A percentile compares a stretch with the other conserved stretches of the same genome.
These are phyloP conservation scores for Annulohypoxylon nitens DNA, from an alignment of 495 filamentous ascomycete species.

Conservation along the genomic window DNA sequence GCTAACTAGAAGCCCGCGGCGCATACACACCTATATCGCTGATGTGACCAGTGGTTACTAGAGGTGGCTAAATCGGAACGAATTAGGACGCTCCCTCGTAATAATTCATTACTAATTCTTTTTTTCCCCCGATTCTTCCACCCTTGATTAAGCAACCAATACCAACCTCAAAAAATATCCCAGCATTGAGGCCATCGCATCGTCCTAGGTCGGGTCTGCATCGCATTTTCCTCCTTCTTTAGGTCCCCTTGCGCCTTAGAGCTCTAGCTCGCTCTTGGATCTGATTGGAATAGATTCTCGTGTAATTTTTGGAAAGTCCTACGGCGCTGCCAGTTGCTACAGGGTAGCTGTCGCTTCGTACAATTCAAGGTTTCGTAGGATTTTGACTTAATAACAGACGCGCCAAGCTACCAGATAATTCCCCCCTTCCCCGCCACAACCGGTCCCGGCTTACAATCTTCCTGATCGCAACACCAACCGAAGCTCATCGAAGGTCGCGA, in stretches of 20 bases:
- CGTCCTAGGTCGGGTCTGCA: slow-evolving; percentile 6
- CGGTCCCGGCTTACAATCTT: slow-evolving; percentile 46
- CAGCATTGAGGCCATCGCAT: neutral
- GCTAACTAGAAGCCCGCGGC: neutral
- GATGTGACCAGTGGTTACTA: slow-evolving; percentile 1
- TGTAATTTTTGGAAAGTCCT: slow-evolving; percentile 17
- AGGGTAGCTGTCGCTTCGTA: slow-evolving; percentile 4
- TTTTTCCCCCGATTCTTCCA: slow-evolving; percentile 7
- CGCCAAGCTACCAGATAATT: slow-evolving; percentile 42
- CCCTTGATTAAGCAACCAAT: slow-evolving; percentile 1
- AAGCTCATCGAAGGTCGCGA: slow-evolving; percentile 32
- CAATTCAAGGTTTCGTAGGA: slow-evolving; percentile 15
- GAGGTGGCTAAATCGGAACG: slow-evolving; percentile 34
- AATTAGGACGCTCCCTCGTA: slow-evolving; percentile 20
- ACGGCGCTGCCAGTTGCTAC: slow-evolving; percentile 14
- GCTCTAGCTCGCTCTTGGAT: neutral
- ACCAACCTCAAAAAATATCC: slow-evolving; percentile 8
- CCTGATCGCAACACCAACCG: slow-evolving; percentile 39
- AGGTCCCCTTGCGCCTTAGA: slow-evolving; percentile 1
- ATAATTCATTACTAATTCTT: slow-evolving; percentile 9
- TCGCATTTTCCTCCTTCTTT: slow-evolving; percentile 15
- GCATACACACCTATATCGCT: neutral
- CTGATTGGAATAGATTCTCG: slow-evolving; percentile 8
- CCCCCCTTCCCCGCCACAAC: slow-evolving; percentile 45
- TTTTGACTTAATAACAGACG: slow-evolving; percentile 37